Percentiles rank a stretch among this genome's conserved stretches.
phyloP scores from a whole-genome alignment of 768 basidiomycete species.

The Lactarius psammicola region DNA sequence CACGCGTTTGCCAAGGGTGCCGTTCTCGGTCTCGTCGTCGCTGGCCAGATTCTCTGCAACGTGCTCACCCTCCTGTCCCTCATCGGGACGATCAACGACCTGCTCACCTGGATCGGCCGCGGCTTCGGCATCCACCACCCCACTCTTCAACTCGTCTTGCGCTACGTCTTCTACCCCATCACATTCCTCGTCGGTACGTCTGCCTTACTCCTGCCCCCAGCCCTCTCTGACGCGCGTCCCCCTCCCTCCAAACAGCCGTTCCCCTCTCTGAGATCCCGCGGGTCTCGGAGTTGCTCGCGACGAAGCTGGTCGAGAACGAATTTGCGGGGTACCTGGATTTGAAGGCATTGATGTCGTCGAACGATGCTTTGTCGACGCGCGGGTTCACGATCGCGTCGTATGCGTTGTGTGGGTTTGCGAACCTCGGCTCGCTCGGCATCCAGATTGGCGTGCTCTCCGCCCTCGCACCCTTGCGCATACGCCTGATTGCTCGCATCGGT shows the following conservation, averaged over 20 bases:
- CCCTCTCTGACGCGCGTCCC: neutral
- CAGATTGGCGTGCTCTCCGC: conserved; percentile 75
- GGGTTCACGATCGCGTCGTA: conserved; percentile 84
- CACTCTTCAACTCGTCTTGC: conserved; percentile 79
- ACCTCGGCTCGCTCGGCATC: conserved; percentile 82
- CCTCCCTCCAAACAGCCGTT: conserved; percentile 47
- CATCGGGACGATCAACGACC: conserved; percentile 76
- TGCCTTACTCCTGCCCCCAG: too few species aligned
- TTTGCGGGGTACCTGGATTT: conserved; percentile 71
- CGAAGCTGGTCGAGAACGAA: conserved; percentile 86
- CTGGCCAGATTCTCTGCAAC: conserved; percentile 86
- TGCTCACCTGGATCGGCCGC: conserved; percentile 85
- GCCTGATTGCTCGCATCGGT: conserved; percentile 68
- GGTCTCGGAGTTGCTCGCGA: conserved; percentile 78
- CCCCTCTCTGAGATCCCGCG: conserved; percentile 77
- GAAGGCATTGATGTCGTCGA: conserved; percentile 45
- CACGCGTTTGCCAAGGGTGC: conserved; percentile 90
- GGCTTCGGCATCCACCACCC: conserved; percentile 81
- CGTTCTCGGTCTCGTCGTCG: conserved; percentile 79
- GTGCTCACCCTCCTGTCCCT: conserved; percentile 84
- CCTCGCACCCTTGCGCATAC: conserved; percentile 65
- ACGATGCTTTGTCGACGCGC: conserved; percentile 61
- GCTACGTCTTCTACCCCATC: conserved; percentile 87
- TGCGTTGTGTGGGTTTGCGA: conserved; percentile 89
- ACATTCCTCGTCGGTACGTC: conserved; percentile 63